A percentile compares a stretch with the other conserved stretches of the same genome.
Conservation (phyloP, 140 eudicot species). For the Senecio squalidus region DNA sequence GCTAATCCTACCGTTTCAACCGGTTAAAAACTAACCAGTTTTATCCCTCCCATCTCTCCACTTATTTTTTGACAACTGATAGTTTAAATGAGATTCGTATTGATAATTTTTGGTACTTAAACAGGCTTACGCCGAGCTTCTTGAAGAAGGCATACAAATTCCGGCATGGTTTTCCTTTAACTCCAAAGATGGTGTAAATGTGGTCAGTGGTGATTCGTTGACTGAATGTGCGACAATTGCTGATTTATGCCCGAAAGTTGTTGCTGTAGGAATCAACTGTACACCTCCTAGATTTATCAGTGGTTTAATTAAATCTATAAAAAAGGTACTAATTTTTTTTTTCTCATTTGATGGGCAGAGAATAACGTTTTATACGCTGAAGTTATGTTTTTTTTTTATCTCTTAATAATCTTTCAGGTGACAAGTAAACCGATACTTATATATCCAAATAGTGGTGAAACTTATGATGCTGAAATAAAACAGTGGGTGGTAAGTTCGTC, state of each 20-base stretch:
- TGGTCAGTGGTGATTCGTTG: slow-evolving; percentile 90
- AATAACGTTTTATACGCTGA: neutral
- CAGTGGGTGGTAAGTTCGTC: slow-evolving; percentile 84
- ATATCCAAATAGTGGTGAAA: slow-evolving; percentile 95
- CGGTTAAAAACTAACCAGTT: no score
- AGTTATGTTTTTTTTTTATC: neutral
- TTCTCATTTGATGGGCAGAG: neutral
- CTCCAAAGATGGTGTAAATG: slow-evolving; percentile 87
- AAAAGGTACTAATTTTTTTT: slow-evolving; percentile 41
- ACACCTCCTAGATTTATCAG: slow-evolving; percentile 89
- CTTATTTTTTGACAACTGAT: no score
- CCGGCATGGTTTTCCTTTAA: slow-evolving; percentile 96
- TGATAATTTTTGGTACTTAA: neutral
- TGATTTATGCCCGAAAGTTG: slow-evolving; percentile 65
- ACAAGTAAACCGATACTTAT: slow-evolving; percentile 74
- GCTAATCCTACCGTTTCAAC: no score
- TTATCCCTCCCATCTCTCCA: no score
- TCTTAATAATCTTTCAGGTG: slow-evolving; percentile 36
- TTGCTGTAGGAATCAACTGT: slow-evolving; percentile 93
- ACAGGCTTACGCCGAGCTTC: slow-evolving; percentile 77
- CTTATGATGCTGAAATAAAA: slow-evolving; percentile 70
- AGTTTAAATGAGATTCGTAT: neutral
- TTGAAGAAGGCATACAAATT: slow-evolving; percentile 59
- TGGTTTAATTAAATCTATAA: slow-evolving; percentile 55
- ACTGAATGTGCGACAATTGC: slow-evolving; percentile 68